Percentiles rank a stretch among this genome's conserved stretches.
Evolutionary conservation across 1,284 basidiomycete genomes (phyloP).

Genomic region (Puccinia novopanici): DNA sequence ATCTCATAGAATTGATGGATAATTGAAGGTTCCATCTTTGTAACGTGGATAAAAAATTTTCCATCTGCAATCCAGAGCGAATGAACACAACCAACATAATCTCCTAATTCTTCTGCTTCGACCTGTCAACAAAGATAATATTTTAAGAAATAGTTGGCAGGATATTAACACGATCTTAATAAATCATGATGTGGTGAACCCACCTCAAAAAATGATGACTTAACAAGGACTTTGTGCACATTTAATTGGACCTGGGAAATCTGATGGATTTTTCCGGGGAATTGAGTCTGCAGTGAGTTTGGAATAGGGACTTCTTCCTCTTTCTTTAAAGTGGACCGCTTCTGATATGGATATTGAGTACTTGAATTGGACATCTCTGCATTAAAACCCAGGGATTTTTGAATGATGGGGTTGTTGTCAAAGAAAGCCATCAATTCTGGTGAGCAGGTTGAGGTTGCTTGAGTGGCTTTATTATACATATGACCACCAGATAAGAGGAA

Average conservation of each 20-base stretch:
- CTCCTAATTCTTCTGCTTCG: neutral
- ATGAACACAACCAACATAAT: neutral
- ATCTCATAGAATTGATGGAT: slow-evolving; percentile 15
- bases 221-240: neutral
- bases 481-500: slow-evolving; percentile 10
- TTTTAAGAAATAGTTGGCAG: no score
- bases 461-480: neutral
- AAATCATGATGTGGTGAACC: neutral
- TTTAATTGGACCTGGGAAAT: slow-evolving; percentile 7
- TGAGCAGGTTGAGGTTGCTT: neutral
- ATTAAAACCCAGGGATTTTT: slow-evolving; percentile 2
- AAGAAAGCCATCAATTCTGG: neutral
- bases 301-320: neutral
- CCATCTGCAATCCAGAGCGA: neutral
- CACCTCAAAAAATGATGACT: neutral
- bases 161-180: no score
- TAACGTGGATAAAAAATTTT: neutral
- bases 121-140: no score
- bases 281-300: neutral
- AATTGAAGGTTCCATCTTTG: neutral
- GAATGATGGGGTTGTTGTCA: neutral
- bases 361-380: neutral
- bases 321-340: neutral
- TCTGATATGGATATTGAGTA: neutral
- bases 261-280: neutral